Evolutionary conservation across 805 yeast species (phyloP), one percentile per base, ranked within the genome.

Genomic region (Priceomyces melissophilus): DNA sequence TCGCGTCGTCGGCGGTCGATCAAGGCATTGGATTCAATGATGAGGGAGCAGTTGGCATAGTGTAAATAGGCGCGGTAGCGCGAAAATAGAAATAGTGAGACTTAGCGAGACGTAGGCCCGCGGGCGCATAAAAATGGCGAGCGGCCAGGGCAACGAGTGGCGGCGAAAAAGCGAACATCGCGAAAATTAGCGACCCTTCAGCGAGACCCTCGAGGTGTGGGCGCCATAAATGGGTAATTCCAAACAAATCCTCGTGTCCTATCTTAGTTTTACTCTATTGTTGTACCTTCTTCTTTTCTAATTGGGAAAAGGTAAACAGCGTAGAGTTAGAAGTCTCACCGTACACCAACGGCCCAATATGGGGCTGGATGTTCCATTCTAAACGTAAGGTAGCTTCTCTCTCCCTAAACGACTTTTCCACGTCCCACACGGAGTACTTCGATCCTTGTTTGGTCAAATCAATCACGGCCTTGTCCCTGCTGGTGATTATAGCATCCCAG

Each of bases 351-450:
- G 88, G 79, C 10, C 99, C 99, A 6, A 91, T 79, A 60, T 81
- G 74, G 1, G 99, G 99, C 65, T 91, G 98, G 35, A 91, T 75
- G 58, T 90, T 90, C 91, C 96, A 91, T 48, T 87, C 89, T 39
- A 91, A 68, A 45, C 73, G 78, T 42, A 91, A 68, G 3, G 66
- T 70, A 14, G 95, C 87, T 15, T 82, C 77, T 52, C 85, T 78
- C 39, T 76, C 79, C 37, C 78, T 67, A 45, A 83, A 75, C 15
- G 74, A 63, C 39, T 76, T 75, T 52, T 81, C 82, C 39, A 82
- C 75, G 62, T 91, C 98, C 88, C 95, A 93, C 10, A 88, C 87
- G 0, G 87, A 78, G 60, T 91, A 91, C 62, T 87, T 86, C 1
- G 90, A 76, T 47, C 77, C 77, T 33, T 66, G 74, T 46, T 78